Evolutionary conservation across 2,329 filamentous ascomycete genomes (phyloP).

Genomic region (Talaromyces marneffei): DNA sequence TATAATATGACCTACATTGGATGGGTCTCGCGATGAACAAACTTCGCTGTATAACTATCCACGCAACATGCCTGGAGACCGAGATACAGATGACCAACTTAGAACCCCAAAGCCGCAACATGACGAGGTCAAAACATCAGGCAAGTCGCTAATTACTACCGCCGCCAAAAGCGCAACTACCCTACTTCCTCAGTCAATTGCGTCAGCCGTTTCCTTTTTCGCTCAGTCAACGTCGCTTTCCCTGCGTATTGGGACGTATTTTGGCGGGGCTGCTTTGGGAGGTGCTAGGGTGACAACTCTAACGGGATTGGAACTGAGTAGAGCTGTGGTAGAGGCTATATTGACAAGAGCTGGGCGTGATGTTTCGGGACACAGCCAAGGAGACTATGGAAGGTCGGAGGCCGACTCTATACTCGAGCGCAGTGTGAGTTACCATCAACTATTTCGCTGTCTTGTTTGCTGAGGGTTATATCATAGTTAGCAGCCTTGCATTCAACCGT

Average conservation of each 20-base stretch:
- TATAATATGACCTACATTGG: not conserved
- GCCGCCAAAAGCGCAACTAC: constrained; percentile 30
- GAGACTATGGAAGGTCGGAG: constrained; percentile 39
- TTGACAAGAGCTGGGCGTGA: constrained; percentile 41
- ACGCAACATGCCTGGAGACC: not conserved
- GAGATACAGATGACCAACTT: not conserved
- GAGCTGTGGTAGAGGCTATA: constrained; percentile 41
- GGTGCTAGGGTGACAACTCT: constrained; percentile 41
- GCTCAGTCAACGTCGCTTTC: constrained; percentile 43
- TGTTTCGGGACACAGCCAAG: constrained; percentile 42
- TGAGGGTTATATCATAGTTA: constrained; percentile 26
- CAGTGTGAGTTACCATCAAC: constrained; percentile 33
- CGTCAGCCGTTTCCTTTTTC: constrained; percentile 40
- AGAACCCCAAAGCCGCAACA: not conserved
- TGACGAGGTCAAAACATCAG: not conserved
- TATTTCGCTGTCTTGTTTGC: constrained; percentile 10
- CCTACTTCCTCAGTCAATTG: constrained; percentile 39
- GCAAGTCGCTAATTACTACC: constrained; percentile 11
- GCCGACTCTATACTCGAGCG: constrained; percentile 42
- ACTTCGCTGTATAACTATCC: not conserved
- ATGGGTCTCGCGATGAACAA: not conserved
- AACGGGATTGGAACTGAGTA: constrained; percentile 41
- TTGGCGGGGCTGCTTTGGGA: constrained; percentile 41
- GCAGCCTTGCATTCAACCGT: constrained; percentile 40
- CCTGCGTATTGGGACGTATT: constrained; percentile 39